A percentile compares a stretch with the other conserved stretches of the same genome.
phyloP scores from a whole-genome alignment of 352 stramenopile genomes.

The Pythium periplocum region DNA sequence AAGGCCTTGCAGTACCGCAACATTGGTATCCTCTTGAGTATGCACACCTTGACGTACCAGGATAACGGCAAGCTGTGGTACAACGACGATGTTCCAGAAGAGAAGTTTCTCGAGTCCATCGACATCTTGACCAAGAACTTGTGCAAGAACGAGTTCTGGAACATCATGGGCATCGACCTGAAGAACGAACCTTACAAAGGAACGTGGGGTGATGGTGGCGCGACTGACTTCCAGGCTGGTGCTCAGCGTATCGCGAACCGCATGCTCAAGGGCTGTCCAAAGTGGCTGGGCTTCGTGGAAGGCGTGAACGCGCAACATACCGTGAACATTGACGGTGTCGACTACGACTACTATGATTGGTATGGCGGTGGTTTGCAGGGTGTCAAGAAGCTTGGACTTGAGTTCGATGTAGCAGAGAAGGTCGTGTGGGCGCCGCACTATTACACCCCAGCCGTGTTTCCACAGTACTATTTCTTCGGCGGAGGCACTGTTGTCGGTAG shows the following conservation, averaged over 20 bases:
- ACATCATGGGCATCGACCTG: constrained; percentile 67
- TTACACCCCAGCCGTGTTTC: constrained; percentile 59
- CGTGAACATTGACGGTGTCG: constrained; percentile 37
- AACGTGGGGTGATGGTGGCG: constrained; percentile 42
- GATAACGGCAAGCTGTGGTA: constrained; percentile 36
- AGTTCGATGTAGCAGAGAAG: constrained; percentile 47
- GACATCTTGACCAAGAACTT: constrained; percentile 37
- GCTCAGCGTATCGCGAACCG: constrained; percentile 45
- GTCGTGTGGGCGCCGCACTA: constrained; percentile 80
- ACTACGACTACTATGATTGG: constrained; percentile 63
- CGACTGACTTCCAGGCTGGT: constrained; percentile 40
- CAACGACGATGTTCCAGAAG: constrained; percentile 19
- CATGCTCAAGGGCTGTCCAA: constrained; percentile 59
- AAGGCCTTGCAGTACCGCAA: constrained; percentile 33
- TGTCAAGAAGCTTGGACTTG: constrained; percentile 31
- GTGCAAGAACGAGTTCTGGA: constrained; percentile 65
- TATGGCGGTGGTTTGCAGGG: constrained; percentile 49
- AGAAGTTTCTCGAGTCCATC: constrained; percentile 26
- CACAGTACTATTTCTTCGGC: constrained; percentile 52
- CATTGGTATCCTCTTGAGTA: constrained; percentile 38
- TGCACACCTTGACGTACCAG: constrained; percentile 29
- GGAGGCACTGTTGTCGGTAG: constrained; percentile 25
- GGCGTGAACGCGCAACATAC: constrained; percentile 43
- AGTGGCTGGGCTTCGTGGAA: constrained; percentile 71
- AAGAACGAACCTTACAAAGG: constrained; percentile 51